Conservation (phyloP, 2,329 filamentous ascomycete species). For the Fusarium bulbicola region DNA sequence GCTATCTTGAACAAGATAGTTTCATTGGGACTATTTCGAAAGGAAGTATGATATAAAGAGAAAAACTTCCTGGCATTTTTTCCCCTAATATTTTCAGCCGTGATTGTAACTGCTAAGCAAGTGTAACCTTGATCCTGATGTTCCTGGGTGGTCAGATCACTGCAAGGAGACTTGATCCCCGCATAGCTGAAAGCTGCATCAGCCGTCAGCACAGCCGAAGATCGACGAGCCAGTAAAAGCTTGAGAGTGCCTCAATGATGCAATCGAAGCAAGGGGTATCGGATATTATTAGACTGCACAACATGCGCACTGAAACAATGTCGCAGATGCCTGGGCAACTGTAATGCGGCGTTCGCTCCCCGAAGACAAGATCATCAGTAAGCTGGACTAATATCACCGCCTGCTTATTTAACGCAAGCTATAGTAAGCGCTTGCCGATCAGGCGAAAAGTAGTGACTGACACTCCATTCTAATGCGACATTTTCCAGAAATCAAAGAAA, state of each 20-base stretch:
- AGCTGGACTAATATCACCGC: no score
- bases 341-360: not conserved
- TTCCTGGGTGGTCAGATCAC: not conserved
- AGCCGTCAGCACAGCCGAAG: not conserved
- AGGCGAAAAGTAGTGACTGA: not conserved
- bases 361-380: not conserved
- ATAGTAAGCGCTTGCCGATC: not conserved
- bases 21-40: no score
- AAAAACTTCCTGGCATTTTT: no score
- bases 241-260: not conserved
- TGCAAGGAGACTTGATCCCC: not conserved
- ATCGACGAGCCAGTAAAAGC: not conserved
- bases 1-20: no score
- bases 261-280: not conserved
- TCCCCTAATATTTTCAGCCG: no score
- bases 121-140: not conserved
- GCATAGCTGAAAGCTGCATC: not conserved
- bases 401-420: no score
- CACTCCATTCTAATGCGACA: no score
- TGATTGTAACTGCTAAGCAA: no score
- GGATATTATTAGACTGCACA: accelerated
- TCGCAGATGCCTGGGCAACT: not conserved
- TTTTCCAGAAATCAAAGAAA: no score
- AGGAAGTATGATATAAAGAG: no score
- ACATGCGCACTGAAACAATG: accelerated